Evolutionary conservation across 2,329 filamentous ascomycete genomes (phyloP).

Genomic region (Venturia oleaginea): DNA sequence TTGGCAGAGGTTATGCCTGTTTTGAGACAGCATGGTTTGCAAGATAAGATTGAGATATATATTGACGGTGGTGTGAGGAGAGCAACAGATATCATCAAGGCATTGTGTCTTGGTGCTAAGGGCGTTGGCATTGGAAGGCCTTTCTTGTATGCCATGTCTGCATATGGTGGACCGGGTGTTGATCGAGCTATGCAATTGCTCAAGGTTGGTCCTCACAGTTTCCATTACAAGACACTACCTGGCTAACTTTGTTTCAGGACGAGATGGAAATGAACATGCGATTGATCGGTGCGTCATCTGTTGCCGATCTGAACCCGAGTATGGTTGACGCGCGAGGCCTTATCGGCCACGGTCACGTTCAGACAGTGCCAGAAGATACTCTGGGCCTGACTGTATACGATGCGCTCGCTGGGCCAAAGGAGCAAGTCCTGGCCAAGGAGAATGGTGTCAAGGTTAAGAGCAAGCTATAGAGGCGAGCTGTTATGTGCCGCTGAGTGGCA

Average conservation of each 20-base stretch:
- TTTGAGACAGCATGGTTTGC: slow-evolving; percentile 51
- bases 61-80: slow-evolving; percentile 79
- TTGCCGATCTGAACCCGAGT: slow-evolving; percentile 71
- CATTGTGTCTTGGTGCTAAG: slow-evolving; percentile 75
- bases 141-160: slow-evolving; percentile 92
- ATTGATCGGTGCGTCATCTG: slow-evolving; percentile 66
- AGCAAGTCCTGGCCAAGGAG: slow-evolving; percentile 20
- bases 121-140: slow-evolving; percentile 87
- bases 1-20: slow-evolving; percentile 34
- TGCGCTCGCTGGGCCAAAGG: slow-evolving; percentile 36
- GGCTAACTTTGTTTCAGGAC: slow-evolving; percentile 60
- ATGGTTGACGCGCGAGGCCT: slow-evolving; percentile 72
- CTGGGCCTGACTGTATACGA: slow-evolving; percentile 49
- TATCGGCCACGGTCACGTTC: slow-evolving; percentile 39
- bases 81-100: slow-evolving; percentile 84
- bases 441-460: slow-evolving; percentile 7
- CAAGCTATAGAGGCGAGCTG: not conserved
- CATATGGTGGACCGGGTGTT: slow-evolving; percentile 80
- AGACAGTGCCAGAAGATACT: slow-evolving; percentile 52
- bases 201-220: slow-evolving; percentile 15
- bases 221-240: not conserved
- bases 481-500: not conserved
- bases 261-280: slow-evolving; percentile 99
- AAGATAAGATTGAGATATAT: slow-evolving; percentile 67
- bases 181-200: slow-evolving; percentile 72